Base-by-base conservation (phyloP, 2,329 filamentous ascomycete genomes). In the Aspergillus sojae region DNA sequence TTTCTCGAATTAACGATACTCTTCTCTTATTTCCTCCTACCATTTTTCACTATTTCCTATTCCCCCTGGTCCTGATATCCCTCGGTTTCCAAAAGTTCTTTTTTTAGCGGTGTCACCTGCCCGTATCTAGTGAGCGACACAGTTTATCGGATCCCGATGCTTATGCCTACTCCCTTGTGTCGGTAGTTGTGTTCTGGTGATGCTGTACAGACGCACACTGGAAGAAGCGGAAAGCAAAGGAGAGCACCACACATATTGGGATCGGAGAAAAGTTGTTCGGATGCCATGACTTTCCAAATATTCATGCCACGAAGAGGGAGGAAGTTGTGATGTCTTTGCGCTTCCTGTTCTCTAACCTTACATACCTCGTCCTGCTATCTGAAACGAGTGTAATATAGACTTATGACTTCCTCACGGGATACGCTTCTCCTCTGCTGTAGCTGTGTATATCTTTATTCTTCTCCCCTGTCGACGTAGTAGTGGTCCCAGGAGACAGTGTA, bases 31-130 rank as follows among this genome's bases (percentile, higher is more conserved):
- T 57, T 60, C 54, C 56, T 65, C 43, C 64, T 55, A 64, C 61
- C 54, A 50, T 57, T 50, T 63, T 58, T 56, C 57, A 68, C 61
- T 67, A 55, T 63, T 66, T 68, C 64, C 60, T 67, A 63, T 65
- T 68, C 68, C 66, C 70, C 71, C 68, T 71, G 73, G 73, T 74
- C 74, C 74, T 78, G 76, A 78, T 79, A 78, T 78, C 77, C 77
- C 75, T 76, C 72, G 72, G 72, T 76, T 78, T 73, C 75, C 62
- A 77, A 78, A 78, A 76, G 73, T 77, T 74, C 66, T 74, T 74
- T 70, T 71, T 70, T 72, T 76, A 73, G 74, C 71, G 72, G 71
- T 72, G 69, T 67, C 69, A 74, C 70, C 70, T 69, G 67, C 60
- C 68, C 70, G 66, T 74, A 69, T 72, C 70, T 71, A 74, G 72